Conservation (phyloP, 306 rosid genomes). For the Arachis stenosperma region DNA sequence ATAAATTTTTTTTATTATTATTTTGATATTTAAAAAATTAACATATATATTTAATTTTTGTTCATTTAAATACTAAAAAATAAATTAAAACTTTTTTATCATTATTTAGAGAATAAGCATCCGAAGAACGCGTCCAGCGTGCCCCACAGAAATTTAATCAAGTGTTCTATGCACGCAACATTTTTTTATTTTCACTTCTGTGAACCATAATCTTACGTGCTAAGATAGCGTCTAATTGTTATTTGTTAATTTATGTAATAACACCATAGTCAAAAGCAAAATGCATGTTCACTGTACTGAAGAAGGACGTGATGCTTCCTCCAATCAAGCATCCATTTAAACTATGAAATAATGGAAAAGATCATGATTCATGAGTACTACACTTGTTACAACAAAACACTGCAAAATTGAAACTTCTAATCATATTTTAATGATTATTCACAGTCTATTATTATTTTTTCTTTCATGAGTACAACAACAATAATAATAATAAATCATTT, state of each 20-base stretch:
- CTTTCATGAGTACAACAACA: too few relatives aligned
- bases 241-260: too few relatives aligned
- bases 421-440: not conserved
- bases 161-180: not conserved
- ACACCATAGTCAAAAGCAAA: not conserved
- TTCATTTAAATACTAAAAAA: too few relatives aligned
- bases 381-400: not conserved
- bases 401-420: too few relatives aligned
- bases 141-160: not conserved
- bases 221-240: not conserved
- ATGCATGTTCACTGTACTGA: not conserved
- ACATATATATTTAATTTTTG: too few relatives aligned
- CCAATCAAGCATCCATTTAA: not conserved
- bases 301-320: not conserved
- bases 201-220: not conserved
- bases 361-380: not conserved
- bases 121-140: not conserved
- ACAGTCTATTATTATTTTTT: not conserved
- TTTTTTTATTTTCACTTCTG: too few relatives aligned
- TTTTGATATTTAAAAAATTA: too few relatives aligned
- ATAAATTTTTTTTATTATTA: too few relatives aligned
- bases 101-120: not conserved
- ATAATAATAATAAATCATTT: too few relatives aligned
- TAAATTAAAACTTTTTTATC: too few relatives aligned
- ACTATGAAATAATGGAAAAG: not conserved